Percentiles rank a stretch among this genome's conserved stretches.
phyloP scores from a whole-genome alignment of 2,329 filamentous ascomycete genomes.

The Keithomyces neogunnii region DNA sequence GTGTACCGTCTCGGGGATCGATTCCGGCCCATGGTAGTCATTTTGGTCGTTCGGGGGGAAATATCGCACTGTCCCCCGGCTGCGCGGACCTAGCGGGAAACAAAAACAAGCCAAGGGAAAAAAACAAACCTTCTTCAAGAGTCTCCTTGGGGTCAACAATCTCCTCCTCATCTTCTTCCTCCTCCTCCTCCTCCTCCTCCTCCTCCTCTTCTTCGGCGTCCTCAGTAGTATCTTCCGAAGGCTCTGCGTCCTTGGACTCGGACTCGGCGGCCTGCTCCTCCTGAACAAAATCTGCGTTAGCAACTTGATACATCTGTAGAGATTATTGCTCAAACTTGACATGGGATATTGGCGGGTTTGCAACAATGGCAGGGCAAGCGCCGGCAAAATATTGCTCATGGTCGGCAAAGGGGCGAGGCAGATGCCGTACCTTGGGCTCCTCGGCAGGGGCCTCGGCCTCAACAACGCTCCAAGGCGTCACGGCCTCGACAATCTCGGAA shows the following conservation, averaged over 20 bases:
- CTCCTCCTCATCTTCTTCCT: constrained; percentile 66
- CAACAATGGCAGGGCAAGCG: neutral
- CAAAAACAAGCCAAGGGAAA: no score
- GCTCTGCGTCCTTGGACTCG: constrained; percentile 41
- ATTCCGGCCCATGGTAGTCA: neutral
- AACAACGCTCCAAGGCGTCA: constrained; percentile 54
- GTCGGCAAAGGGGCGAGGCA: neutral
- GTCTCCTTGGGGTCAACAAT: constrained; percentile 81
- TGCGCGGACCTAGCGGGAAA: no score
- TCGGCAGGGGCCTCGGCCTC: constrained; percentile 61
- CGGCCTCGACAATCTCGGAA: constrained; percentile 56
- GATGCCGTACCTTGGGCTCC: constrained; percentile 45
- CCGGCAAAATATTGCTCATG: neutral
- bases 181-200: constrained; percentile 40
- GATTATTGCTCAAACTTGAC: neutral
- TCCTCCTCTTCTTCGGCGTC: constrained; percentile 29
- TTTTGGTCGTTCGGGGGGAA: neutral
- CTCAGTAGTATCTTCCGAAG: constrained; percentile 17
- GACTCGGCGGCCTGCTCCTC: constrained; percentile 35
- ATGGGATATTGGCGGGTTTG: neutral
- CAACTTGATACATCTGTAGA: neutral
- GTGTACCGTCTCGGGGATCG: neutral
- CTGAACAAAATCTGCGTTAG: constrained; percentile 11
- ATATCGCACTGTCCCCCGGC: neutral
- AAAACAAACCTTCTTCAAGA: constrained; percentile 77